Evolutionary conservation across 2,329 filamentous ascomycete genomes (phyloP), one percentile per base, ranked within the genome.

Genomic region (Ploettnerulaceae sp.): DNA sequence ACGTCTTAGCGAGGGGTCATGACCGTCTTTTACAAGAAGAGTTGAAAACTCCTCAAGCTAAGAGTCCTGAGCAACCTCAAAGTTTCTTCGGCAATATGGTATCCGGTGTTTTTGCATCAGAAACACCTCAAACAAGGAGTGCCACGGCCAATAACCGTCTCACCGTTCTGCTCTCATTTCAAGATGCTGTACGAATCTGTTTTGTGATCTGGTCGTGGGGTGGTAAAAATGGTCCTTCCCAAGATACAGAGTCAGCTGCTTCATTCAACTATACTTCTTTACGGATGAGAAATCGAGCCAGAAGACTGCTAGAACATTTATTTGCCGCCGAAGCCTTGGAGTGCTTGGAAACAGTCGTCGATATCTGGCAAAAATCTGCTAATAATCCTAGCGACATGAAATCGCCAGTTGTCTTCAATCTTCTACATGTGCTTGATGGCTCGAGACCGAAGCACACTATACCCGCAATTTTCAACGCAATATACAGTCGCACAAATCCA

Each of bases 131-230:
- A 51, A 76, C 81, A n/a, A 82, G 89, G 38, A 89, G 83, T 49
- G 81, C 84, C 6, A 89, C 87, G n/a, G 89, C 90, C 7, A 98
- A 97, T 61, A 91, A 93, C 58, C 81, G 91, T 35, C 74, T 98
- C 17, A 97, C 93, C 0, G 91, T 98, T 15, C 75, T 96, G 33
- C 74, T 98, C n/a, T 94, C 90, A 8, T 95, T 98, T 63, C 91
- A 97, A 65, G 94, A 98, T 64, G 89, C 90, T 1, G 88, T 97
- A 48, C 81, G 89, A 18, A 86, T 95, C 39, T 95, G 90, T 66
- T 94, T 95, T 63, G 81, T 75, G 9, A 95, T 98, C 42, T 98
- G 94, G 93, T 86, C 87, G 0, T 98, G 93, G 91, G 88, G 77
- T 11, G 77, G 86, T 5, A 79, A 84, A 61, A 81, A 84, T 58